A percentile compares a stretch with the other conserved stretches of the same genome.
These are phyloP conservation scores for Punctularia strigosozonata DNA, from an alignment of 768 basidiomycete species.

Conservation along the genomic window DNA sequence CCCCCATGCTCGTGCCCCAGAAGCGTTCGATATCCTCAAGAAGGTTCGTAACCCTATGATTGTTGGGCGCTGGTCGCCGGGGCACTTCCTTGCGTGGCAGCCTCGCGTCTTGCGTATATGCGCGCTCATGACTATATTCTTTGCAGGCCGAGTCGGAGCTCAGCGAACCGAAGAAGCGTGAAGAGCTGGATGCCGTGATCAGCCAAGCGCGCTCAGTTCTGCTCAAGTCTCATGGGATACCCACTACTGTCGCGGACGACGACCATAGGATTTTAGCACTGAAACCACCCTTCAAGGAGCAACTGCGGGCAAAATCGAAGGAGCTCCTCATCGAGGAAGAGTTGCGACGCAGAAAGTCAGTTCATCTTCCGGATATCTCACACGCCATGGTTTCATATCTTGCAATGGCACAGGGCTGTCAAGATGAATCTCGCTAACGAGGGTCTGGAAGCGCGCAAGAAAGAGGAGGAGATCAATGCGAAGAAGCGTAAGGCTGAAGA, in stretches of 20 bases:
- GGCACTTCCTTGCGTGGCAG: no score
- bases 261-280: slow-evolving; percentile 43
- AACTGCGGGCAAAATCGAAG: slow-evolving; percentile 63
- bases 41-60: slow-evolving; percentile 45
- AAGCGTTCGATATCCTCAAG: slow-evolving; percentile 90
- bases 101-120: background rate
- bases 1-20: slow-evolving; percentile 74
- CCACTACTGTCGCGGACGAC: slow-evolving; percentile 43
- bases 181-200: slow-evolving; percentile 72
- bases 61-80: no score
- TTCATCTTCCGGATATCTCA: slow-evolving; percentile 4
- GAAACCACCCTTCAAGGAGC: slow-evolving; percentile 54
- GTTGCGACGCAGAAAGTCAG: slow-evolving; percentile 71
- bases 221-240: slow-evolving; percentile 52
- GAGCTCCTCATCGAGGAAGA: slow-evolving; percentile 87
- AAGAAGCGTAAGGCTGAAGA: slow-evolving; percentile 85
- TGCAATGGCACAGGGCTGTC: slow-evolving; percentile 45
- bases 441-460: slow-evolving; percentile 85
- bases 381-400: slow-evolving; percentile 4
- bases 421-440: slow-evolving; percentile 90
- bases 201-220: slow-evolving; percentile 60
- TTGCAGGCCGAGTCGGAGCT: slow-evolving; percentile 78
- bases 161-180: slow-evolving; percentile 65
- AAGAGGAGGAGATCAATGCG: slow-evolving; percentile 70
- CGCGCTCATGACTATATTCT: background rate